Conservation (phyloP, 371 early-diverging fungal species). For the Sanchytrium tribonematis region DNA sequence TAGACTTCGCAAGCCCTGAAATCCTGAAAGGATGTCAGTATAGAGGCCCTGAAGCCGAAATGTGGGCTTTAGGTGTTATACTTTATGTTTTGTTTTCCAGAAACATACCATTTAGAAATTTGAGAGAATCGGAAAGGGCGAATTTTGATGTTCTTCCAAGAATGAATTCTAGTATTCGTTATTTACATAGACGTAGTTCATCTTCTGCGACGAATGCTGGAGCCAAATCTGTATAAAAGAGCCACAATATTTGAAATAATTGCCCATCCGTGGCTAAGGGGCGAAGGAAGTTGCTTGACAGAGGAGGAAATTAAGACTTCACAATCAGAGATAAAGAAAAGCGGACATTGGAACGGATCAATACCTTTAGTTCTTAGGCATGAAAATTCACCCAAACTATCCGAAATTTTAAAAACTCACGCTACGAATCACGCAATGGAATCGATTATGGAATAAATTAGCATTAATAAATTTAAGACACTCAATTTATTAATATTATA, state of each 20-base stretch:
- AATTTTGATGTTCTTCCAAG: background rate
- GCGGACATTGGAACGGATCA: background rate
- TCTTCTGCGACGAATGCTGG: background rate
- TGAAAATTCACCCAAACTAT: background rate
- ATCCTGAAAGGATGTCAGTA: conserved; percentile 36
- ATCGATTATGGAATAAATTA: background rate
- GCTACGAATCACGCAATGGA: background rate
- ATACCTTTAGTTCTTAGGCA: background rate
- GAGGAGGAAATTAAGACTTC: background rate
- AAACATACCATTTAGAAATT: conserved; percentile 18
- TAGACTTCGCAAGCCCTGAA: conserved; percentile 26
- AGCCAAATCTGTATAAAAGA: background rate
- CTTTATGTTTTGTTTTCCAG: conserved; percentile 36
- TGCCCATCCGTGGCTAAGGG: background rate
- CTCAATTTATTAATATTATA: too few species aligned
- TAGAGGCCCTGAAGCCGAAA: conserved; percentile 40
- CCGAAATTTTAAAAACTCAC: background rate
- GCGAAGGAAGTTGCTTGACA: background rate
- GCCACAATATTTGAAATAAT: background rate
- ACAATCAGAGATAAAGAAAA: background rate
- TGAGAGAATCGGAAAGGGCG: conserved; percentile 10
- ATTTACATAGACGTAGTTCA: background rate
- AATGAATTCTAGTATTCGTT: background rate
- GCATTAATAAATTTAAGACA: too few species aligned
- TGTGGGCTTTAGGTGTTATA: conserved; percentile 45